Evolutionary conservation across 2,329 filamentous ascomycete genomes (phyloP).

Genomic region (Dothidotthia symphoricarpi): DNA sequence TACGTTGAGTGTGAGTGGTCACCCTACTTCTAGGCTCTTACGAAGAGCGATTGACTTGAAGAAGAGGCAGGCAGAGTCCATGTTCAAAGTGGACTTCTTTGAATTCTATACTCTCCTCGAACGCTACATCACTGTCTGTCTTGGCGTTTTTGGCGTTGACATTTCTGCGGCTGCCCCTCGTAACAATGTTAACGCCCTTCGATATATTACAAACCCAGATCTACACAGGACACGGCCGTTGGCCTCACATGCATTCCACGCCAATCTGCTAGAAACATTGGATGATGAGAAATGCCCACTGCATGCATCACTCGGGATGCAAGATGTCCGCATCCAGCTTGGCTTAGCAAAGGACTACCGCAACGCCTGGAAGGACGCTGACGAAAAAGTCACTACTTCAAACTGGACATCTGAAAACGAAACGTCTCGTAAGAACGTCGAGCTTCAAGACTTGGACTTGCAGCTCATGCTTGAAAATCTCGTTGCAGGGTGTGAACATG

Average conservation of each 20-base stretch:
- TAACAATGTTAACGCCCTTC: conserved; percentile 33
- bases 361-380: conserved; percentile 70
- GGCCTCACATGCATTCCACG: conserved; percentile 60
- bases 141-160: conserved; percentile 61
- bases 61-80: conserved; percentile 44
- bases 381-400: conserved; percentile 40
- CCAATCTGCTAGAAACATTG: conserved; percentile 65
- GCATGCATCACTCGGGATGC: conserved; percentile 54
- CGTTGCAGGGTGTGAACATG: conserved; percentile 59
- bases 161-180: conserved; percentile 39
- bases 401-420: conserved; percentile 19
- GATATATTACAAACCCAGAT: conserved; percentile 32
- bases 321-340: conserved; percentile 58
- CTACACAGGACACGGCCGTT: conserved; percentile 19
- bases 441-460: conserved; percentile 62
- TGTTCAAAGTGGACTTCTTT: conserved; percentile 77
- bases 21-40: background rate
- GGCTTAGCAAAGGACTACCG: conserved; percentile 66
- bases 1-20: conserved; percentile 20
- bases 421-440: conserved; percentile 29
- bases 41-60: conserved; percentile 6
- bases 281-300: conserved; percentile 59
- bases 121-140: conserved; percentile 65
- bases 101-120: conserved; percentile 74
- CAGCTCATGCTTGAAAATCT: conserved; percentile 59